Conservation (phyloP, 1,284 basidiomycete genomes). For the Rhizoctonia solani region DNA sequence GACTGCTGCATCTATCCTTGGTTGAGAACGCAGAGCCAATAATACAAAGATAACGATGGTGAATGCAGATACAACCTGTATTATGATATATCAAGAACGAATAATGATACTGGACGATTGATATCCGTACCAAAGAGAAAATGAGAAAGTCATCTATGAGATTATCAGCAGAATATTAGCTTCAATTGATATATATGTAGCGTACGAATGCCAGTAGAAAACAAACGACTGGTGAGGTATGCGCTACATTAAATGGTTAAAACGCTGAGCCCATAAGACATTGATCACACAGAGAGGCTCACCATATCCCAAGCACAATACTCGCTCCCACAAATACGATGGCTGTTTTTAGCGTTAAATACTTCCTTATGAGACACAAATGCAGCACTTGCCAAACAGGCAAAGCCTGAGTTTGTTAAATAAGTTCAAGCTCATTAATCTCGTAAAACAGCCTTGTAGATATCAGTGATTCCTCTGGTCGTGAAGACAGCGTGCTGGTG, state of each 20-base stretch:
- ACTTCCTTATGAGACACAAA: too few relatives aligned
- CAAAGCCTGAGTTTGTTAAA: conserved; percentile 15
- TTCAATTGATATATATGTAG: not conserved
- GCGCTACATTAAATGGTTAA: not conserved
- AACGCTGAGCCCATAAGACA: not conserved
- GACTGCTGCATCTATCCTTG: conserved; percentile 18
- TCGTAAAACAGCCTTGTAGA: not conserved
- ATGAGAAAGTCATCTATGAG: conserved; percentile 27
- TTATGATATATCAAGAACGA: not conserved
- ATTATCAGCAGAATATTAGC: not conserved
- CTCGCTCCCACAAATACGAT: conserved; percentile 19
- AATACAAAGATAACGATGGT: conserved; percentile 16
- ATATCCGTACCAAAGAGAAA: conserved; percentile 20
- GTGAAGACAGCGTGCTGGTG: conserved; percentile 6
- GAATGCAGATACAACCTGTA: conserved; percentile 23
- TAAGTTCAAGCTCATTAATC: conserved; percentile 14
- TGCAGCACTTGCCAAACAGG: conserved; percentile 14
- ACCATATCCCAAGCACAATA: conserved; percentile 23
- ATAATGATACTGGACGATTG: not conserved
- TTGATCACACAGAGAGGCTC: not conserved
- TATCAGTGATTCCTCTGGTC: conserved; percentile 1
- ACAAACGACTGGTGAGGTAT: not conserved
- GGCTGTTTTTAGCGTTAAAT: not conserved
- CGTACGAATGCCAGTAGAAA: conserved; percentile 24
- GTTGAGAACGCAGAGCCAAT: conserved; percentile 13